Base-by-base conservation (phyloP, 768 basidiomycete species). In the Dacryopinax primogenitus region DNA sequence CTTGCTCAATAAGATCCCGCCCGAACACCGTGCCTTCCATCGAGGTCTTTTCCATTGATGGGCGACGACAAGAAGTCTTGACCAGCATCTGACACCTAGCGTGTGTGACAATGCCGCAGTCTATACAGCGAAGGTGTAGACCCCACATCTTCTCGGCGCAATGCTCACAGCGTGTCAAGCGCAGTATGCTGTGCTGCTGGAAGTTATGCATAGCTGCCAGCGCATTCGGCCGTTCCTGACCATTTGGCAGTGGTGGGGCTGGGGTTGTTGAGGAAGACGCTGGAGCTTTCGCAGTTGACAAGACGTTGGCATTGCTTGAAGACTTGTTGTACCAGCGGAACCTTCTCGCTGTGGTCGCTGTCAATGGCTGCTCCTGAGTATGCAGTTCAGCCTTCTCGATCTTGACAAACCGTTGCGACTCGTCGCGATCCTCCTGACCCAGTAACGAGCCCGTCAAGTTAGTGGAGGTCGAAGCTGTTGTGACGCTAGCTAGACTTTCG, bases 111-210 rank as follows among this genome's bases (percentile, higher is more conserved):
- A 87, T 81, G 21, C 84, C 87, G 74, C 95, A 98, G 32, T 77
- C 94, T 95, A 67, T 28, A 51, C 96, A 99, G 33, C 90, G 86
- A 63, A 90, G 80, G 72, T 94, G 92, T n/a, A 93, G 84, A 6
- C 95, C 95, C 93, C 94, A 99, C 86, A 98, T 86, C 79, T 98
- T 99, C 73, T 98, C 96, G 34, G 86, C 87, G 72, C 96, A 99
- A 64, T 94, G 87, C 71, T 98, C 96, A 72, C 96, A 99, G 41
- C 90, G 83, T 32, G 90, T 86, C 66, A 96, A 89, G 36, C 94
- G 84, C 65, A 98, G 78, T 32, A 93, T 83, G 70, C 86, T 95
- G 68, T 90, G 78, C 68, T 89, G 92, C 72, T 92, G 89, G 80
- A 98, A 98, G 67, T 81, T 82, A 73, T 99, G 96, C 65, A 89